These are phyloP conservation scores for Yamagishiella unicocca DNA, from an alignment of 139 green algal genomes.

Conservation along the genomic window DNA sequence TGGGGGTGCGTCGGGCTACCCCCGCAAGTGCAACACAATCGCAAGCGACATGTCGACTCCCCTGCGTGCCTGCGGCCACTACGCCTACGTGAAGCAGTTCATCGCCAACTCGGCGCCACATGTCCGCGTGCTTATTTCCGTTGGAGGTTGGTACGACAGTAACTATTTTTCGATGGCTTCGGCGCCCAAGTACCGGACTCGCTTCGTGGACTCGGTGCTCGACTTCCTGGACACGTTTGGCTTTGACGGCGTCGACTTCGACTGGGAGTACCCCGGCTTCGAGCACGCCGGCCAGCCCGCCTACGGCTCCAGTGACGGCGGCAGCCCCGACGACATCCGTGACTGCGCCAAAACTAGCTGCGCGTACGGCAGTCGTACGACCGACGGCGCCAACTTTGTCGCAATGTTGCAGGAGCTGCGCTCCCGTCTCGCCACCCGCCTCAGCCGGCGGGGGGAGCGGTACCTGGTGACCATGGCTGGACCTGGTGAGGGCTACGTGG, in stretches of 20 bases:
- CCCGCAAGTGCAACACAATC: conserved; percentile 26
- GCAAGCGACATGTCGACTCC: background rate
- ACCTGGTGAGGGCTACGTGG: too few relatives aligned
- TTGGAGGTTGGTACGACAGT: conserved; percentile 33
- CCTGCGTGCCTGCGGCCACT: conserved; percentile 3
- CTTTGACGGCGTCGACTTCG: too few relatives aligned
- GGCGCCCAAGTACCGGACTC: background rate
- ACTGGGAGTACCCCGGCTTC: too few relatives aligned
- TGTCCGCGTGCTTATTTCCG: too few relatives aligned
- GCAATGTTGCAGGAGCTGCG: background rate
- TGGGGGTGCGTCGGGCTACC: background rate
- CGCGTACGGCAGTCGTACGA: background rate
- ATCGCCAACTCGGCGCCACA: too few relatives aligned
- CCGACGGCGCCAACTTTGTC: background rate
- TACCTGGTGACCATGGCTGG: conserved; percentile 18
- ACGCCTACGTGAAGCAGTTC: too few relatives aligned
- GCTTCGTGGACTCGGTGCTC: background rate
- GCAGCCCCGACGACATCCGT: background rate
- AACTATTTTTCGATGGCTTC: conserved; percentile 12
- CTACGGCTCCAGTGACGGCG: too few relatives aligned
- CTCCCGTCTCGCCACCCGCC: background rate
- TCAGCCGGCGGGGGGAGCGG: background rate
- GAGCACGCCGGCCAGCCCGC: too few relatives aligned
- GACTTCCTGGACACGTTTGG: too few relatives aligned
- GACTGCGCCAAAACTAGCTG: background rate